A percentile compares a stretch with the other conserved stretches of the same genome.
phyloP scores from a whole-genome alignment of 768 basidiomycete genomes.

The Rhizopogon rudus region DNA sequence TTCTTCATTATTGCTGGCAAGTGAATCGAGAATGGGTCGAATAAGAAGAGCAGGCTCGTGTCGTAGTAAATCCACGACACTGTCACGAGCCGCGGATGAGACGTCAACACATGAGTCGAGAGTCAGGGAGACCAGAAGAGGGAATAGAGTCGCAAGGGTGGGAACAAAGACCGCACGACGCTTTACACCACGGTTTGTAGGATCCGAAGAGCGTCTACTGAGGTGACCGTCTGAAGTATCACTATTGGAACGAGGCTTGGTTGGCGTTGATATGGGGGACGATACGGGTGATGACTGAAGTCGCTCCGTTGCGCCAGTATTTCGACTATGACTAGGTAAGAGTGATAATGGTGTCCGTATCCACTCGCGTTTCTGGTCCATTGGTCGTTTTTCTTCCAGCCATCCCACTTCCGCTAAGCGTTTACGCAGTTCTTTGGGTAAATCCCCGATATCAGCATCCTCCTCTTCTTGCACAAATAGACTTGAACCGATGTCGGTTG shows the following conservation, averaged over 20 bases:
- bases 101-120: slow-evolving; percentile 50
- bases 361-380: slow-evolving; percentile 54
- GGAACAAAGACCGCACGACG: slow-evolving; percentile 66
- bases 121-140: slow-evolving; percentile 46
- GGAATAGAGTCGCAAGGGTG: slow-evolving; percentile 49
- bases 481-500: slow-evolving; percentile 69
- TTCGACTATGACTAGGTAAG: slow-evolving; percentile 48
- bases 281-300: slow-evolving; percentile 27
- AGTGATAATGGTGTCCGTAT: slow-evolving; percentile 63
- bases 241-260: slow-evolving; percentile 16
- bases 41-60: slow-evolving; percentile 68
- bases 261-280: slow-evolving; percentile 31
- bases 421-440: slow-evolving; percentile 62
- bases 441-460: slow-evolving; percentile 39
- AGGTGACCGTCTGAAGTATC: slow-evolving; percentile 30
- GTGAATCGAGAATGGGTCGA: slow-evolving; percentile 55
- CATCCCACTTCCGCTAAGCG: slow-evolving; percentile 73
- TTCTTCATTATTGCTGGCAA: slow-evolving; percentile 45
- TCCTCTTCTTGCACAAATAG: slow-evolving; percentile 55
- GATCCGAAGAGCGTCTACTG: slow-evolving; percentile 32
- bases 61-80: slow-evolving; percentile 63
- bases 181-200: slow-evolving; percentile 48
- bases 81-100: slow-evolving; percentile 50
- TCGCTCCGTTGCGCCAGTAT: slow-evolving; percentile 30
- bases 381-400: slow-evolving; percentile 52